A percentile compares a stretch with the other conserved stretches of the same genome.
Conservation (phyloP, 345 rosid genomes). For the Euphorbia peplus region DNA sequence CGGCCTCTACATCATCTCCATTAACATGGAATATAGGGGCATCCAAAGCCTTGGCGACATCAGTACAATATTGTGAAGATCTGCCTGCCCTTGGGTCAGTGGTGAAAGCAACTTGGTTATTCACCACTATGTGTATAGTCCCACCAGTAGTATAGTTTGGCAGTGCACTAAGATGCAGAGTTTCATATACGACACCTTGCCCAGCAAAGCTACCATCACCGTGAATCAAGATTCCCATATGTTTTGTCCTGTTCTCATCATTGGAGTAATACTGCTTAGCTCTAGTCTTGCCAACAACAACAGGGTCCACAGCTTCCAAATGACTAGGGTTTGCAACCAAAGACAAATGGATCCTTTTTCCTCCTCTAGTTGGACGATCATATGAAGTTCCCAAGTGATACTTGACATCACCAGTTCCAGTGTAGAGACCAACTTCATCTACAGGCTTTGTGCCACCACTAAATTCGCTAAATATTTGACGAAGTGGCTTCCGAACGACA, state of each 20-base stretch:
- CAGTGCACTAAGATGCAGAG: conserved; percentile 83
- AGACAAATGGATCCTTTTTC: conserved; percentile 77
- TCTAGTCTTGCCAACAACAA: conserved; percentile 79
- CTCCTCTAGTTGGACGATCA: conserved; percentile 86
- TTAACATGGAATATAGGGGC: conserved; percentile 84
- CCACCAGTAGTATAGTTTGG: conserved; percentile 84
- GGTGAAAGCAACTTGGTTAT: conserved; percentile 86
- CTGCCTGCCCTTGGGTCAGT: conserved; percentile 76
- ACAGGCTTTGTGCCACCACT: conserved; percentile 70
- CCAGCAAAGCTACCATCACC: conserved; percentile 95
- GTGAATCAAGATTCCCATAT: conserved; percentile 75
- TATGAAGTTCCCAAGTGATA: conserved; percentile 84
- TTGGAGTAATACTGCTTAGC: conserved; percentile 74
- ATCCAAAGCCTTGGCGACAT: conserved; percentile 78
- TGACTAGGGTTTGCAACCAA: conserved; percentile 87
- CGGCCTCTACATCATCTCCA: conserved; percentile 80
- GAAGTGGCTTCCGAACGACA: conserved; percentile 73
- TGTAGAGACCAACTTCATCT: conserved; percentile 76
- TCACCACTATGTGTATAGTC: conserved; percentile 78
- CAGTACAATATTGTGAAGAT: conserved; percentile 84
- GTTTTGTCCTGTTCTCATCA: conserved; percentile 58
- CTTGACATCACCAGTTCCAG: conserved; percentile 84
- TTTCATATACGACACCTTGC: conserved; percentile 88
- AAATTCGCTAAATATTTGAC: conserved; percentile 78
- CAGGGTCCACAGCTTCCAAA: conserved; percentile 87